phyloP scores from a whole-genome alignment of 1,284 basidiomycete genomes.

The Lentinus polychrous region DNA sequence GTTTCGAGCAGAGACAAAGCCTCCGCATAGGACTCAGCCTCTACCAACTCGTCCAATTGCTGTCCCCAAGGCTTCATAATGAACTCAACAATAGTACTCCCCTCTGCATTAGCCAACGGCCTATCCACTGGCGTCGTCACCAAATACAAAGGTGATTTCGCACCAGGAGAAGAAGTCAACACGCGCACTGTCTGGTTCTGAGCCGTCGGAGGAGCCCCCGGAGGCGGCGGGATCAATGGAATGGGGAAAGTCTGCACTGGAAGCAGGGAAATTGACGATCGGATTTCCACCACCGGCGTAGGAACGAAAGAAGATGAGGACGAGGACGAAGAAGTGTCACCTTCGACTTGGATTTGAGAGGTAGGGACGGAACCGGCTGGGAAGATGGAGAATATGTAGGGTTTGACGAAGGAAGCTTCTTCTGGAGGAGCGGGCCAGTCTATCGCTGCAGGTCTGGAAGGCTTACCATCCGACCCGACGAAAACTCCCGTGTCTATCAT shows the following conservation, averaged over 20 bases:
- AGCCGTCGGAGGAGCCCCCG: constrained; percentile 21
- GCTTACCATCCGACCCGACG: constrained; percentile 63
- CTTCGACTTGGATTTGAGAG: constrained; percentile 14
- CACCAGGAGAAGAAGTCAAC: constrained; percentile 41
- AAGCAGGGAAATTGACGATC: constrained; percentile 67
- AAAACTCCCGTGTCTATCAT: constrained; percentile 66
- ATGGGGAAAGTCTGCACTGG: constrained; percentile 61
- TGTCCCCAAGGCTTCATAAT: constrained; percentile 67
- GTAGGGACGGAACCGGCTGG: constrained; percentile 57
- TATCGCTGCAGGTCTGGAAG: constrained; percentile 51
- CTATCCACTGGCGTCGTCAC: constrained; percentile 73
- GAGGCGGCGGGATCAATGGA: constrained; percentile 41
- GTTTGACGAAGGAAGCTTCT: constrained; percentile 75
- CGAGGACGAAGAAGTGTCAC: too few relatives aligned
- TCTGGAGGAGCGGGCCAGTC: constrained; percentile 82
- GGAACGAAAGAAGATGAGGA: constrained; percentile 32
- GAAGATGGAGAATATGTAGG: constrained; percentile 79
- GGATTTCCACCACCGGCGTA: constrained; percentile 68
- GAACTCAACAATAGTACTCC: constrained; percentile 76
- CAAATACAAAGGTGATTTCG: constrained; percentile 58
- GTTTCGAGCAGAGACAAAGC: constrained; percentile 77
- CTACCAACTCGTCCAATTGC: constrained; percentile 83
- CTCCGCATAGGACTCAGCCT: constrained; percentile 67
- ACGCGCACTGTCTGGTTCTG: constrained; percentile 52
- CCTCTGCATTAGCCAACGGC: constrained; percentile 50